Conservation (phyloP, 495 filamentous ascomycete species). For the Pseudoneurospora amorphoporcata region DNA sequence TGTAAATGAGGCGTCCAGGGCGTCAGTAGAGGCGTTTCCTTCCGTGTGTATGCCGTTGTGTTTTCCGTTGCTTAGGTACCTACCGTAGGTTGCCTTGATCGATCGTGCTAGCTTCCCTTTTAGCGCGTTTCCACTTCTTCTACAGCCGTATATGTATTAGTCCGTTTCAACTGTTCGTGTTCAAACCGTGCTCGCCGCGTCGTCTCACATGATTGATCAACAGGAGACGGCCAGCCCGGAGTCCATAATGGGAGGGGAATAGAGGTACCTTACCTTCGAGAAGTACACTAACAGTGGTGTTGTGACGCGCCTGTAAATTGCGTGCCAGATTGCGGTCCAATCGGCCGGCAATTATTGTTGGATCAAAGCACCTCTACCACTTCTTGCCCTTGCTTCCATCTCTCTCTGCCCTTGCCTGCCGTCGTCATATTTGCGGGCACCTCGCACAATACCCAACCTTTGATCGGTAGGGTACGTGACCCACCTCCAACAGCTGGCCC, state of each 20-base stretch:
- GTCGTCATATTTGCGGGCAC: background rate
- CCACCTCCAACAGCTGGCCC: background rate
- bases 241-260: background rate
- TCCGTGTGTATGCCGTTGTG: background rate
- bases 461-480: background rate
- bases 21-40: background rate
- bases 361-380: background rate
- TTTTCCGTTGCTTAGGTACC: background rate
- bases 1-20: background rate
- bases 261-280: background rate
- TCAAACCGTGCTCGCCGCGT: background rate
- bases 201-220: background rate
- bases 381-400: background rate
- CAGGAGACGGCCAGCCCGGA: background rate
- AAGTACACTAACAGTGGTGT: background rate
- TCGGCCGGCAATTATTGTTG: background rate
- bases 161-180: background rate
- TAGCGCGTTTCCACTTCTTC: background rate
- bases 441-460: background rate
- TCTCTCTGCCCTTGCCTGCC: background rate
- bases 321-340: background rate
- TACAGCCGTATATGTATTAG: background rate
- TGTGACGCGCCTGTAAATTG: background rate
- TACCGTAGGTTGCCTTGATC: background rate
- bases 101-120: background rate